These are phyloP conservation scores for Grosmannia serpens DNA, from an alignment of 2,329 filamentous ascomycete genomes.

Conservation along the genomic window DNA sequence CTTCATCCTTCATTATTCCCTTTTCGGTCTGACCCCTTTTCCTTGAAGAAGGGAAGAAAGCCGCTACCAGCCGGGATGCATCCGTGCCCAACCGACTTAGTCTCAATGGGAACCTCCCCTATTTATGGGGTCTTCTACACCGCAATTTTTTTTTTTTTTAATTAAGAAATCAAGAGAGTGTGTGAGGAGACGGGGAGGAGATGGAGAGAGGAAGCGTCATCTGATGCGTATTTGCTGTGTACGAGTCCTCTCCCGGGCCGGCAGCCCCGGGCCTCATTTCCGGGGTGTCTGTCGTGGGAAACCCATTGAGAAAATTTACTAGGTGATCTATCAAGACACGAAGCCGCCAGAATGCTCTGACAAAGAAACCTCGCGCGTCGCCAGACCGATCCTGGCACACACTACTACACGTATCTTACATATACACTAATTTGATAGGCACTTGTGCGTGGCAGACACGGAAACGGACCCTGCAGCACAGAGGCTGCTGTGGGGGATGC, in stretches of 20 bases:
- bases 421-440: not conserved
- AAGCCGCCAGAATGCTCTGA: too few species aligned
- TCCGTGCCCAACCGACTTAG: slow-evolving; percentile 2
- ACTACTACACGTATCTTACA: too few species aligned
- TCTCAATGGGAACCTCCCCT: not conserved
- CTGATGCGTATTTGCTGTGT: not conserved
- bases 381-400: too few species aligned
- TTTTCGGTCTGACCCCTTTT: not conserved
- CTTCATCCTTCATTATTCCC: not conserved
- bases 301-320: not conserved
- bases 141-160: not conserved
- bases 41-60: not conserved
- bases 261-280: not conserved
- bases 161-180: not conserved
- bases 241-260: not conserved
- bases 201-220: not conserved
- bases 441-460: not conserved
- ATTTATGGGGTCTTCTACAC: slow-evolving; percentile 1
- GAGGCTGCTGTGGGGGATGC: not conserved
- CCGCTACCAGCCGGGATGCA: not conserved
- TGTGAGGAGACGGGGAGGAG: too few species aligned
- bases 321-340: not conserved
- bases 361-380: too few species aligned
- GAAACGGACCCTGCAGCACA: not conserved
- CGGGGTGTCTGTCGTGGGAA: not conserved